These are phyloP conservation scores for Ulota crispa DNA, from an alignment of 225 moss, liverwort and hornwort genomes.

Conservation along the genomic window DNA sequence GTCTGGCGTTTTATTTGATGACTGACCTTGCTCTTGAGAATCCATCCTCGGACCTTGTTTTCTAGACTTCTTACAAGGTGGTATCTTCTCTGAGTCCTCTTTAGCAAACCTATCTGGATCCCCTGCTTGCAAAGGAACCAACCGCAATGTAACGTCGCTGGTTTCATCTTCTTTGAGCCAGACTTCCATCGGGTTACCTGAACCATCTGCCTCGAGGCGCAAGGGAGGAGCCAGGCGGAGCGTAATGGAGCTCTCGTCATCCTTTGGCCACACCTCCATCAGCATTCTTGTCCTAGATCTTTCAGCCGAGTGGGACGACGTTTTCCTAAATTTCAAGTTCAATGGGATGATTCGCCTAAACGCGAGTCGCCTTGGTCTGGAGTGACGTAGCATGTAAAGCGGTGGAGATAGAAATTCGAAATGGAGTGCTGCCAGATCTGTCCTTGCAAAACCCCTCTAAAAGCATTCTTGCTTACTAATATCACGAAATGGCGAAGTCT, in stretches of 20 bases:
- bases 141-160: constrained; percentile 45
- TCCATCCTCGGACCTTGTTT: constrained; percentile 41
- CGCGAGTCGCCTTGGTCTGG: constrained; percentile 30
- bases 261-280: constrained; percentile 59
- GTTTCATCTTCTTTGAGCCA: constrained; percentile 55
- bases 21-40: constrained; percentile 56
- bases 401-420: constrained; percentile 13
- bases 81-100: constrained; percentile 39
- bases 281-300: constrained; percentile 49
- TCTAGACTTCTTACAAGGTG: constrained; percentile 42
- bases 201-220: constrained; percentile 49
- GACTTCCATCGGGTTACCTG: constrained; percentile 48
- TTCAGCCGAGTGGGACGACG: constrained; percentile 40
- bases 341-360: constrained; percentile 29
- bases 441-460: constrained; percentile 14
- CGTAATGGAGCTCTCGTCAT: constrained; percentile 60
- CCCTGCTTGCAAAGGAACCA: constrained; percentile 47
- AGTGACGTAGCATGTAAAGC: constrained; percentile 32
- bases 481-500: neutral
- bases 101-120: constrained; percentile 35
- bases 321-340: constrained; percentile 37
- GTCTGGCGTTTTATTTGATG: constrained; percentile 43
- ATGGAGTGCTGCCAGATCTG: constrained; percentile 21
- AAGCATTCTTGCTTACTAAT: constrained; percentile 38
- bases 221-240: constrained; percentile 54